Evolutionary conservation across 1,139 yeast species (phyloP).

Genomic region (Pichia sp.): DNA sequence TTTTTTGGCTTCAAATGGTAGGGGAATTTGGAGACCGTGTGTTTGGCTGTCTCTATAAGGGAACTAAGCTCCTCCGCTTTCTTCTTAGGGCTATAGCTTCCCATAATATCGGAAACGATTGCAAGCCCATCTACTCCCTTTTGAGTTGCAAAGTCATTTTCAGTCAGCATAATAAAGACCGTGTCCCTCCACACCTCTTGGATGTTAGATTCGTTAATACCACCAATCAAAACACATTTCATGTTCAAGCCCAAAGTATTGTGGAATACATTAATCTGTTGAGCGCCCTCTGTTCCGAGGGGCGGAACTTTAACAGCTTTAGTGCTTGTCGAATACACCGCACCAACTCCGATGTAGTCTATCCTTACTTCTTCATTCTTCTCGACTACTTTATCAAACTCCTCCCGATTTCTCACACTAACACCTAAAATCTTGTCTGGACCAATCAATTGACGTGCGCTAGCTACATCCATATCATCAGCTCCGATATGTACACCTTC

Average conservation of each 20-base stretch:
- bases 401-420: constrained; percentile 55
- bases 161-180: too few relatives aligned
- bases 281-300: constrained; percentile 63
- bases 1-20: constrained; percentile 37
- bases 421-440: constrained; percentile 74
- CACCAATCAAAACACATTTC: constrained; percentile 75
- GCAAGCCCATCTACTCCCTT: too few relatives aligned
- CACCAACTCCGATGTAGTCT: constrained; percentile 86
- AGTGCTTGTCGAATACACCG: constrained; percentile 69
- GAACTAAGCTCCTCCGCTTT: too few relatives aligned
- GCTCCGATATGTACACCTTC: constrained; percentile 87
- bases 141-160: too few relatives aligned
- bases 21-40: too few relatives aligned
- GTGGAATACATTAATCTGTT: constrained; percentile 45
- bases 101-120: constrained; percentile 81
- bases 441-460: constrained; percentile 62
- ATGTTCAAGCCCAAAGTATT: constrained; percentile 35
- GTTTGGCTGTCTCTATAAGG: too few relatives aligned
- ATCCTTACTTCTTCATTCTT: constrained; percentile 33
- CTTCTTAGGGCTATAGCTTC: too few relatives aligned
- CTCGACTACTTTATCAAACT: constrained; percentile 52
- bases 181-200: too few relatives aligned
- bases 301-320: constrained; percentile 46
- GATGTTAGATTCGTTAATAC: constrained; percentile 61
- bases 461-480: constrained; percentile 69